Base-by-base conservation (phyloP, 305 asterid genomes). In the Fraxinus baroniana region DNA sequence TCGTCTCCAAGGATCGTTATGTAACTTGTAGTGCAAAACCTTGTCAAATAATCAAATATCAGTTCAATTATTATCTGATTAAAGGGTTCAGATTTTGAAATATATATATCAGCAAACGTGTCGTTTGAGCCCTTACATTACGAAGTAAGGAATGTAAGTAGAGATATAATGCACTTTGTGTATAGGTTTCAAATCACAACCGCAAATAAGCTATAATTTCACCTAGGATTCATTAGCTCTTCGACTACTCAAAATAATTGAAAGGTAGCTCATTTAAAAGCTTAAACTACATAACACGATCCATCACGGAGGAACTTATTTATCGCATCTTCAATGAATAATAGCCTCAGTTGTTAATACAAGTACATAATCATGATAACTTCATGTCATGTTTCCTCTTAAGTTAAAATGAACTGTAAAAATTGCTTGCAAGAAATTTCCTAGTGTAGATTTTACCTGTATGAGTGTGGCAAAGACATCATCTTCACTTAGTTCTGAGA, bases 11-110 rank as follows among this genome's bases (percentile, higher is more conserved):
- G 94, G 94, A 28, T 93, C 98, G 41, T 94, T 96, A 66, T 96
- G 93, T 87, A 94, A 78, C 91, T 94, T 94, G 91, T 91, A 96
- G 86, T 94, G 99, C 84, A 96, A 86, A 52, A 94, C 89, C 99
- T 96, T 88, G 77, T 41, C 73, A 46, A 35, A 83, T 3, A 77
- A 36, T 24, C 37, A 71, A 52, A 76, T 2, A 39, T 74, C 77
- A 80, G 41, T 78, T 80, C 79, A 35, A 64, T 46, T 22, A 79
- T 60, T 55, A 37, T 37, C 76, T 6, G 37, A 74, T 49, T 35
- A 52, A 39, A 71, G 12, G 8, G 68, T 79, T 1, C 13, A 80
- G 26, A 30, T 7, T 57, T 57, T 6, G 30, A 57, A 7, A 57
- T 57, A 20, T 60, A 18, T 60, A 60, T 60, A 60, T 28, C 70